Conservation (phyloP, 1,284 basidiomycete species). For the Bondarzewia mesenterica region DNA sequence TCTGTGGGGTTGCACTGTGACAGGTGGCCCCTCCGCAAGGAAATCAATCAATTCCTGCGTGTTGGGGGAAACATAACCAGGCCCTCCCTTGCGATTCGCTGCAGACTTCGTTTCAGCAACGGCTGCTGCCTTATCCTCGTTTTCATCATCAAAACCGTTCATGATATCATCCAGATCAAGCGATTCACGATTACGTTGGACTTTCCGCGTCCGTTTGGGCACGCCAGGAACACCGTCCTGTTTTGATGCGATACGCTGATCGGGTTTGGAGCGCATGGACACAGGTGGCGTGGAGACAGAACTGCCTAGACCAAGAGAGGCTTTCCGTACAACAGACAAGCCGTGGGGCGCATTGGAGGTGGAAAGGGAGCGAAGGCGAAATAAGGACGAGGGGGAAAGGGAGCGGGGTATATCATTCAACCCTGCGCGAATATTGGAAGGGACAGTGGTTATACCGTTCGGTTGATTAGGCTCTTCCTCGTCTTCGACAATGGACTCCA, state of each 20-base stretch:
- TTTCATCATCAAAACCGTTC: conserved; percentile 57
- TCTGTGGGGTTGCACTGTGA: conserved; percentile 20
- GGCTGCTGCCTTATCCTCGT: conserved; percentile 17
- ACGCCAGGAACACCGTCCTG: conserved; percentile 9
- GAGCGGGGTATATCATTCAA: neutral
- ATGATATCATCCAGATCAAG: conserved; percentile 68
- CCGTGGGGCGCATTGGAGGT: conserved; percentile 12
- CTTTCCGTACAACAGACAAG: conserved; percentile 12
- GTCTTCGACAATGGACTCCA: conserved; percentile 49
- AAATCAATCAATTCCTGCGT: conserved; percentile 64
- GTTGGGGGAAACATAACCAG: conserved; percentile 26
- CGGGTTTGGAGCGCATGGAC: conserved; percentile 4
- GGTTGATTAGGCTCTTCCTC: conserved; percentile 28
- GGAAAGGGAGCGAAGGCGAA: conserved; percentile 20
- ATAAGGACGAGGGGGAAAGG: conserved; percentile 4
- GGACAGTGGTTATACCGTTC: conserved; percentile 15
- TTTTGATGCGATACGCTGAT: conserved; percentile 11
- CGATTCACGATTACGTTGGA: conserved; percentile 54
- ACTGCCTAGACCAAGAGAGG: conserved; percentile 4
- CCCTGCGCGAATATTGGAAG: neutral
- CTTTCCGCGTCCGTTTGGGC: conserved; percentile 37
- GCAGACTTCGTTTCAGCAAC: conserved; percentile 9
- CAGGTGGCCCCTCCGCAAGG: conserved; percentile 54
- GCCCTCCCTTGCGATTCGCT: conserved; percentile 18
- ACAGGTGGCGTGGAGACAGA: conserved; percentile 1